These are phyloP conservation scores for Hypoxylon sp. DNA, from an alignment of 2,329 filamentous ascomycete genomes.

Conservation along the genomic window DNA sequence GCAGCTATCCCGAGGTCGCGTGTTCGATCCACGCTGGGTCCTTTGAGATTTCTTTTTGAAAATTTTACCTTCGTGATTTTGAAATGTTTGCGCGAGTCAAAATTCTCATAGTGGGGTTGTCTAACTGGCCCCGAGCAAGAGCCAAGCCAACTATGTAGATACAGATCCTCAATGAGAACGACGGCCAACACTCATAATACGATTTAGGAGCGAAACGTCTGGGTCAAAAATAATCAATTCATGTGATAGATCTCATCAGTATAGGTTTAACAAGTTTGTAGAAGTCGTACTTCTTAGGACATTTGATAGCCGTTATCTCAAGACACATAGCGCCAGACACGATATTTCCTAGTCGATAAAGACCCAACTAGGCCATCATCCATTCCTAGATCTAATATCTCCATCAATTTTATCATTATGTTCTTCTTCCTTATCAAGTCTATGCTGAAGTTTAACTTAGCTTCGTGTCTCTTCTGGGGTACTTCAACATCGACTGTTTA, in stretches of 20 bases:
- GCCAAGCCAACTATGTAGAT: background rate
- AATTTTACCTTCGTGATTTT: background rate
- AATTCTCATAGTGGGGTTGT: background rate
- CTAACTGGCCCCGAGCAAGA: background rate
- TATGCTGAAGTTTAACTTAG: background rate
- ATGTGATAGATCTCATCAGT: background rate
- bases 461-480: constrained; percentile 2
- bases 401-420: background rate
- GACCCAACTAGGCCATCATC: background rate
- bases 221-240: background rate
- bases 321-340: background rate
- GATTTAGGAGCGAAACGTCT: background rate
- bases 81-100: background rate
- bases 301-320: background rate
- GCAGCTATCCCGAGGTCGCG: constrained; percentile 13
- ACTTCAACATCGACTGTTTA: background rate
- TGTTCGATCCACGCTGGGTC: constrained; percentile 16
- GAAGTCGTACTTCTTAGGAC: background rate
- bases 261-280: background rate
- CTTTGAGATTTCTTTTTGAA: background rate
- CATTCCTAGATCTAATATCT: background rate
- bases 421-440: background rate
- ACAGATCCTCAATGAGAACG: background rate
- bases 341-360: background rate
- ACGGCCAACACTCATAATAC: background rate